Conservation (phyloP, 192 early-diverging fungal genomes). For the Geranomyces variabilis region DNA sequence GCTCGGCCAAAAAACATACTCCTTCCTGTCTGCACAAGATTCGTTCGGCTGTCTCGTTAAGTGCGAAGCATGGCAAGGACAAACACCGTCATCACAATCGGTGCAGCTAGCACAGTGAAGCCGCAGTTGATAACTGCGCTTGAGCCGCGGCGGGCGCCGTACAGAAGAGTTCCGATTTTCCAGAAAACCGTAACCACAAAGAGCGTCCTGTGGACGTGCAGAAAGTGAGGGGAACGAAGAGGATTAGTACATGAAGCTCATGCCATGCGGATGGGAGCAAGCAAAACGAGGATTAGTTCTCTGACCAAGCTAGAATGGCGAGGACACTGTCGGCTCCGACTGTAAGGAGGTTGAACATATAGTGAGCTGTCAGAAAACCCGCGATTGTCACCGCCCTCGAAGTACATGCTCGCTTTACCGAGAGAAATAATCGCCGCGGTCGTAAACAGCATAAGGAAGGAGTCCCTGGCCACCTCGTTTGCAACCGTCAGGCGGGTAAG, state of each 20-base stretch:
- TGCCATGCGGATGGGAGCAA: not conserved
- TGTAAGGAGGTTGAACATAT: not conserved
- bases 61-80: constrained; percentile 1
- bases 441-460: constrained; percentile 23
- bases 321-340: not conserved
- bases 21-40: too few relatives aligned
- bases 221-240: not conserved
- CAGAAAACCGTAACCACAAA: constrained; percentile 12
- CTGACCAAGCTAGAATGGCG: not conserved
- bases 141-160: not conserved
- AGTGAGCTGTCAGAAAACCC: not conserved
- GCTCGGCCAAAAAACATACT: too few relatives aligned
- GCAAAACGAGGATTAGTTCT: too few relatives aligned
- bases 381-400: too few relatives aligned
- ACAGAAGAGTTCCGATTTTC: not conserved
- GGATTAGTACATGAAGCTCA: not conserved
- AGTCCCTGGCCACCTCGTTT: not conserved
- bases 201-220: not conserved
- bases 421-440: constrained; percentile 11
- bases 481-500: not conserved
- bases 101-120: not conserved
- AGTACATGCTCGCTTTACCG: not conserved
- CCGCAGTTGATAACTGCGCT: not conserved
- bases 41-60: too few relatives aligned
- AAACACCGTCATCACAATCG: constrained; percentile 11